These are phyloP conservation scores for Lactifluus piperatus DNA, from an alignment of 768 basidiomycete genomes.

Conservation along the genomic window DNA sequence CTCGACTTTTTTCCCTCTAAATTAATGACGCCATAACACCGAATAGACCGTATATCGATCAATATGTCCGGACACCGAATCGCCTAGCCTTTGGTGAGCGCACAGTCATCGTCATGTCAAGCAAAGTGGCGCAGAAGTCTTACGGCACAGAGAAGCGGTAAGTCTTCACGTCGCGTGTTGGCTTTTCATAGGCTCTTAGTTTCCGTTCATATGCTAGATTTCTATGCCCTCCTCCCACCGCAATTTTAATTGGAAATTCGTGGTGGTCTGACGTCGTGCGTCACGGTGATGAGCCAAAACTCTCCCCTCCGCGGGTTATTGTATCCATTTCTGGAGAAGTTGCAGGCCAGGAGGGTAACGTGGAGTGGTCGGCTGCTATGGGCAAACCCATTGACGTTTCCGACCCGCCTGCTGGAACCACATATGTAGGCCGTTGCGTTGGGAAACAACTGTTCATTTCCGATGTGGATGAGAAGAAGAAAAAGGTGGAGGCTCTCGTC, in stretches of 20 bases:
- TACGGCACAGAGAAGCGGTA: conserved; percentile 94
- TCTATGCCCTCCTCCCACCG: conserved; percentile 89
- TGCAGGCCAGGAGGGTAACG: conserved; percentile 71
- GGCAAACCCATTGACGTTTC: conserved; percentile 80
- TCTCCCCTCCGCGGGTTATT: conserved; percentile 71
- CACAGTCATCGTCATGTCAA: conserved; percentile 95
- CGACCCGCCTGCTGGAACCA: conserved; percentile 71
- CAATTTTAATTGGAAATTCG: conserved; percentile 86
- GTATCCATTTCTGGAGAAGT: conserved; percentile 91
- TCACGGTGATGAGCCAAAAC: conserved; percentile 64
- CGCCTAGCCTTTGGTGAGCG: conserved; percentile 87
- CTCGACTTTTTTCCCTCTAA: background rate
- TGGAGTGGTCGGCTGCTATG: conserved; percentile 81
- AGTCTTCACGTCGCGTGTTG: conserved; percentile 20
- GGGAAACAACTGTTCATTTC: conserved; percentile 95
- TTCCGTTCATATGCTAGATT: conserved; percentile 41
- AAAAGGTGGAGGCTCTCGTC: conserved; percentile 89
- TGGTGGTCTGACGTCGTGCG: conserved; percentile 87
- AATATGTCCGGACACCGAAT: conserved; percentile 78
- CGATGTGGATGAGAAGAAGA: conserved; percentile 91
- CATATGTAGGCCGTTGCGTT: conserved; percentile 87
- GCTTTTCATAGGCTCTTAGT: background rate
- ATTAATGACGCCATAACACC: conserved; percentile 7
- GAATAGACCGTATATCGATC: conserved; percentile 68
- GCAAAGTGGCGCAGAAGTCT: conserved; percentile 93